Base-by-base conservation (phyloP, 495 filamentous ascomycete species). In the Pyronema omphalodes region DNA sequence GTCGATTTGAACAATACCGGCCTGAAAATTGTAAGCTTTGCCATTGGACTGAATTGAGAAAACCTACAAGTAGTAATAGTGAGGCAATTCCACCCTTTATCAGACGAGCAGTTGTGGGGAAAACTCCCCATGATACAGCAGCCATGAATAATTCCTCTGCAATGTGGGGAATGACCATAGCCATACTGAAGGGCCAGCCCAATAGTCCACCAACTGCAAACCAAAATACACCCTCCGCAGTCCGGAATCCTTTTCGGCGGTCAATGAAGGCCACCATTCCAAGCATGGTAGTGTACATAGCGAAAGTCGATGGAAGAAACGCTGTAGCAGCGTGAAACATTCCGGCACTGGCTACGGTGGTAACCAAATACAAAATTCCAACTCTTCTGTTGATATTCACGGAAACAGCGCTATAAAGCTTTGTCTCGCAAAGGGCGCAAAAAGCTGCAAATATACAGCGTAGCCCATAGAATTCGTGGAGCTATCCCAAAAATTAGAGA, bases 181-280 rank as follows among this genome's bases (percentile, higher is more conserved):
- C 86, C 47, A 81, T 76, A 23, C 86, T 80, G 69, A 99, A 99
- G 3, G 93, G 93, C 93, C 93, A 99, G 0, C 93, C 93, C 35
- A 96, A 68, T 44, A 93, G 75, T 34, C 84, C 83, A 40, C 86
- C 93, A n/a, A 88, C 68, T 11, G 85, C 86, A 66, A 94, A 94
- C 83, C 84, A 94, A 70, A 84, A 82, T 49, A 96, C 85, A 15
- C 86, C 89, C 66, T 79, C 73, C 0, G 82, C 81, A 0, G 83
- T 89, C 63, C 80, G 83, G 47, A 82, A 71, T 0, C 83, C 82
- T 4, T 79, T 78, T 39, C 75, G 76, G 74, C 82, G 84, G 66
- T 91, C 83, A 73, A 99, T 79, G 67, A 99, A 96, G 3, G 84
- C 78, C 11, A 86, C 79, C 55, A 87, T 75, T 1, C 87, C 93